Evolutionary conservation across 2,329 filamentous ascomycete species (phyloP).

Genomic region (Fusarium napiforme): DNA sequence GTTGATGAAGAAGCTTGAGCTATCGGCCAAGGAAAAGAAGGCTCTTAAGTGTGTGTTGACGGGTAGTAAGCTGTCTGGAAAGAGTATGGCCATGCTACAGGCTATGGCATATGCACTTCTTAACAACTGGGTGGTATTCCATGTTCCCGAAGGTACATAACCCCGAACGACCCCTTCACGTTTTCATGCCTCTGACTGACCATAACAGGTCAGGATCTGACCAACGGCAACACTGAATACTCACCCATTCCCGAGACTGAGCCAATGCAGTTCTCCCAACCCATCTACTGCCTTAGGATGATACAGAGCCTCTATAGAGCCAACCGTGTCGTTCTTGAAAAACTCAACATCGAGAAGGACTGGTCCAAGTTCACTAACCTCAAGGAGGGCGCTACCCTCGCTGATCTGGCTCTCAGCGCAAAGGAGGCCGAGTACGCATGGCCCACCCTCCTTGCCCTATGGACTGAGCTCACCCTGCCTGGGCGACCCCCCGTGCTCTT

Average conservation of each 20-base stretch:
- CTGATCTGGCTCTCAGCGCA: slow-evolving; percentile 75
- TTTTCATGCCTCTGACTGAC: neutral
- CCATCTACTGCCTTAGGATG: slow-evolving; percentile 78
- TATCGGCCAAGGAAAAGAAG: slow-evolving; percentile 62
- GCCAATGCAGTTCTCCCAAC: slow-evolving; percentile 77
- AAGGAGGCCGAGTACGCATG: slow-evolving; percentile 82
- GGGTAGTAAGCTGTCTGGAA: slow-evolving; percentile 81
- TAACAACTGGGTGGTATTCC: slow-evolving; percentile 88
- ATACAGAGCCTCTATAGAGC: slow-evolving; percentile 78
- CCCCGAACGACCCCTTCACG: neutral
- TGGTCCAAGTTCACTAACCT: slow-evolving; percentile 58
- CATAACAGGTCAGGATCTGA: slow-evolving; percentile 76
- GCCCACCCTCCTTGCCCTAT: slow-evolving; percentile 83
- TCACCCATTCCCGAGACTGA: slow-evolving; percentile 70
- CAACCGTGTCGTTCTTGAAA: slow-evolving; percentile 73
- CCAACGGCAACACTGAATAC: slow-evolving; percentile 84
- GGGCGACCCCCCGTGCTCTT: slow-evolving; percentile 73
- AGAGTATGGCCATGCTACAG: slow-evolving; percentile 88
- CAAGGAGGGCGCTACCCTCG: slow-evolving; percentile 70
- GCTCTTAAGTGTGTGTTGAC: slow-evolving; percentile 74
- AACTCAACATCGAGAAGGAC: slow-evolving; percentile 57
- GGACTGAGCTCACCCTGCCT: slow-evolving; percentile 76
- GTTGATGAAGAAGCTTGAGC: slow-evolving; percentile 71
- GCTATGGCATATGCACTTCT: slow-evolving; percentile 83
- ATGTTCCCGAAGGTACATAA: slow-evolving; percentile 82